These are phyloP conservation scores for Solanum paucissectum DNA, from an alignment of 257 asterid species.

Conservation along the genomic window DNA sequence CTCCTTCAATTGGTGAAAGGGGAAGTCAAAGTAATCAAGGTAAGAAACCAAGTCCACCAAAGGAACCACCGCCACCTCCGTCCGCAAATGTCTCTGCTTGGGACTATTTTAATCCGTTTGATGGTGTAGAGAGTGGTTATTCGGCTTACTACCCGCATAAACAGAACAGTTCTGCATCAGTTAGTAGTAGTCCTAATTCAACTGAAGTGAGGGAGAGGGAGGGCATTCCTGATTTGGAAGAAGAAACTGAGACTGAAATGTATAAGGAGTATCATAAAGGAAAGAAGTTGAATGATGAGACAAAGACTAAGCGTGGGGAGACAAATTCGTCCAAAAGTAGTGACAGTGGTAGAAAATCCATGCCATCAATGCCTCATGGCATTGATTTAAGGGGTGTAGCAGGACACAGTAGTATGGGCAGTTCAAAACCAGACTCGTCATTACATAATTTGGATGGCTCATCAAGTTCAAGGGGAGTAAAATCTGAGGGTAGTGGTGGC, in stretches of 20 bases:
- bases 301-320: conserved; percentile 20
- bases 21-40: conserved; percentile 12
- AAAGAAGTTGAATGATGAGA: conserved; percentile 19
- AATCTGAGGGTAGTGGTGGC: conserved; percentile 5
- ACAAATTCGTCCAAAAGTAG: conserved; percentile 5
- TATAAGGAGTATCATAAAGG: conserved; percentile 29
- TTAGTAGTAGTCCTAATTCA: conserved; percentile 80
- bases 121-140: conserved; percentile 34
- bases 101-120: conserved; percentile 81
- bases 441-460: conserved; percentile 12
- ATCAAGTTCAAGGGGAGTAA: conserved; percentile 2
- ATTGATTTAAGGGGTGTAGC: background rate
- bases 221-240: conserved; percentile 98
- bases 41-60: conserved; percentile 23
- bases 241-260: conserved; percentile 73
- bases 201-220: conserved; percentile 87
- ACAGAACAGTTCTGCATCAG: conserved; percentile 36
- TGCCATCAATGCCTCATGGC: background rate
- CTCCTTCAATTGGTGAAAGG: background rate
- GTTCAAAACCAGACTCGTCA: conserved; percentile 16
- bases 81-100: conserved; percentile 66
- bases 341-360: conserved; percentile 1
- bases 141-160: conserved; percentile 25
- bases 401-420: background rate
- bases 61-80: conserved; percentile 85